Base-by-base conservation (phyloP, 306 rosid genomes). In the Styphnolobium japonicum region DNA sequence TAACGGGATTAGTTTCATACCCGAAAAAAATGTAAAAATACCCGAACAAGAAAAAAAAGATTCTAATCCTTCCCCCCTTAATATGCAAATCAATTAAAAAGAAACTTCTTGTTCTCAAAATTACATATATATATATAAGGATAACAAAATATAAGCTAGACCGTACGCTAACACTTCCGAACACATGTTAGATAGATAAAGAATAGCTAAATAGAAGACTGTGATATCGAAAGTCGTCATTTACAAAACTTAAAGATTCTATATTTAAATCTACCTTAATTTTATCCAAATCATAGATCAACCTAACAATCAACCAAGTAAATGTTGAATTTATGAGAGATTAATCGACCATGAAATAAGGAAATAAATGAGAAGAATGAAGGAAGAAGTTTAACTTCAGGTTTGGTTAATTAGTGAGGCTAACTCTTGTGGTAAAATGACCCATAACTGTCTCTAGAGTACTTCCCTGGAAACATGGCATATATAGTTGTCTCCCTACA, bases 401-500 rank as follows among this genome's bases (percentile, higher is more conserved):
- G 46, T 36, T 67, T 55, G 63, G 45, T 33, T 67, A 6, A 57
- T 4, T 67, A 6, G 66, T 4, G 57, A 75, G 76, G 81, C 45
- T 36, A 16, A 16, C 21, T 75, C 76, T 46, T 45, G 31, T 67
- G 36, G 67, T 36, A 9, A 31, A 75, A 48, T 73, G 61, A 75
- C 62, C 29, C 65, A 33, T 57, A 57, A 49, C 34, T 46, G n/a
- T 11, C 39, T 68, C 40, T 67, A 27, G 67, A 53, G 51, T 46
- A 79, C 71, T 67, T 78, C 19, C 7, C 18, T 11, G 33, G 69
- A 31, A 67, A 27, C 22, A 78, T 14, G 68, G 36, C 75, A 67
- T 53, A 42, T 25, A 14, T 39, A 23, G 81, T 39, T 53, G 63
- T 55, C 34, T 67, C 49, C 40, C 21, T n/a, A n/a, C n/a, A 4